These are phyloP conservation scores for Podaxis rugospora DNA, from an alignment of 768 basidiomycete genomes.

Conservation along the genomic window DNA sequence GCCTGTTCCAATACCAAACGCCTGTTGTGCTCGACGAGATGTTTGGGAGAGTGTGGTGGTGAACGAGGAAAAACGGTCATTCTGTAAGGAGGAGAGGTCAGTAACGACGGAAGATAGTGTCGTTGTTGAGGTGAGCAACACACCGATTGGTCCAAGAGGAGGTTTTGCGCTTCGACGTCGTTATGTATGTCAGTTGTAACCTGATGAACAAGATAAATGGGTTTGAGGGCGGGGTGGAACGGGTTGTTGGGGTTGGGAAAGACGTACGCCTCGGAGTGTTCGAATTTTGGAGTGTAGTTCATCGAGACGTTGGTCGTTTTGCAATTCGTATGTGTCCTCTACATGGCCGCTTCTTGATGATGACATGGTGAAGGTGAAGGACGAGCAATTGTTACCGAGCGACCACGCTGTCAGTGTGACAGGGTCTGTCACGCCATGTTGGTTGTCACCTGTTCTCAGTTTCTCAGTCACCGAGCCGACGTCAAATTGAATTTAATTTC, in stretches of 20 bases:
- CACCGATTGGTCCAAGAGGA: conserved; percentile 73
- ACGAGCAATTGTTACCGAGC: background rate
- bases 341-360: conserved; percentile 36
- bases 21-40: conserved; percentile 64
- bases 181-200: conserved; percentile 86
- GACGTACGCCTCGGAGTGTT: conserved; percentile 69
- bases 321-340: conserved; percentile 76
- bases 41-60: conserved; percentile 60
- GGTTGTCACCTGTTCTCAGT: background rate
- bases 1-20: conserved; percentile 67
- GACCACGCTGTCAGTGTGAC: background rate
- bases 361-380: conserved; percentile 26
- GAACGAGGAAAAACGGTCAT: conserved; percentile 65
- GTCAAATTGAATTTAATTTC: too few relatives aligned
- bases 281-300: conserved; percentile 83
- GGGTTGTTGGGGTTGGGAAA: background rate
- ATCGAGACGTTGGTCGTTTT: conserved; percentile 83
- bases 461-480: too few relatives aligned
- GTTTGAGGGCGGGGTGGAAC: background rate
- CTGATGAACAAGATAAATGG: conserved; percentile 28
- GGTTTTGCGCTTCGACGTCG: conserved; percentile 81
- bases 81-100: conserved; percentile 32
- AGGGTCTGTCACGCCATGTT: background rate
- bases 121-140: background rate
- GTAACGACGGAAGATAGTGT: background rate